Evolutionary conservation across 306 rosid species (phyloP).

Genomic region (Cucumis sativus): DNA sequence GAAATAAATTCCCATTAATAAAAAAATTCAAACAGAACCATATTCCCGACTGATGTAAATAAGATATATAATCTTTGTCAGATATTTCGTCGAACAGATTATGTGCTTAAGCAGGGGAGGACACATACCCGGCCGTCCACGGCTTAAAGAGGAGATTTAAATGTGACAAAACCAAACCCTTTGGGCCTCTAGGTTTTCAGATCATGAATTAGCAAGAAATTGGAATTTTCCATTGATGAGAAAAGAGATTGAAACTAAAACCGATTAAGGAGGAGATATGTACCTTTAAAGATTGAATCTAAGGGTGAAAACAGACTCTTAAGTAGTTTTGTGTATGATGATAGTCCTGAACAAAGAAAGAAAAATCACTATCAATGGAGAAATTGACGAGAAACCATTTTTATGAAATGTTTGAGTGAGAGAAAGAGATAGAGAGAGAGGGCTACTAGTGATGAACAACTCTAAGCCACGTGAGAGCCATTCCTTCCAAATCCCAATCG

Average conservation of each 20-base stretch:
- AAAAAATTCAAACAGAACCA: background rate
- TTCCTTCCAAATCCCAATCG: slow-evolving; percentile 1
- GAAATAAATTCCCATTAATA: background rate
- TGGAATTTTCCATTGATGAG: background rate
- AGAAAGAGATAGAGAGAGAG: slow-evolving; percentile 9
- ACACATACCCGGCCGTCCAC: slow-evolving; percentile 72
- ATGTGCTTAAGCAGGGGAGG: background rate
- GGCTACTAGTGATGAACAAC: slow-evolving; percentile 48
- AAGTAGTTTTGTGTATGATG: slow-evolving; percentile 39
- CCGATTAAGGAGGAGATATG: background rate
- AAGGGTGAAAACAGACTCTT: slow-evolving; percentile 47
- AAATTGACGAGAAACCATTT: background rate
- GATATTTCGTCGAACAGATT: background rate
- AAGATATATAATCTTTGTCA: background rate
- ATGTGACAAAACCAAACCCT: slow-evolving; percentile 82
- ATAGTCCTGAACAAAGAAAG: slow-evolving; percentile 36
- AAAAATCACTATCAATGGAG: background rate
- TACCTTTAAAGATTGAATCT: slow-evolving; percentile 48
- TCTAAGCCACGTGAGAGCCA: slow-evolving; percentile 33
- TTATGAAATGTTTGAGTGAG: background rate
- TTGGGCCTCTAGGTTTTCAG: slow-evolving; percentile 48
- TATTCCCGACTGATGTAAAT: background rate
- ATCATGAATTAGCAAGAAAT: slow-evolving; percentile 26
- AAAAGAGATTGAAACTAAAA: background rate
- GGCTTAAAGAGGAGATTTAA: slow-evolving; percentile 39